Conservation (phyloP, 2,329 filamentous ascomycete species). For the Trichoderma atroviride region DNA sequence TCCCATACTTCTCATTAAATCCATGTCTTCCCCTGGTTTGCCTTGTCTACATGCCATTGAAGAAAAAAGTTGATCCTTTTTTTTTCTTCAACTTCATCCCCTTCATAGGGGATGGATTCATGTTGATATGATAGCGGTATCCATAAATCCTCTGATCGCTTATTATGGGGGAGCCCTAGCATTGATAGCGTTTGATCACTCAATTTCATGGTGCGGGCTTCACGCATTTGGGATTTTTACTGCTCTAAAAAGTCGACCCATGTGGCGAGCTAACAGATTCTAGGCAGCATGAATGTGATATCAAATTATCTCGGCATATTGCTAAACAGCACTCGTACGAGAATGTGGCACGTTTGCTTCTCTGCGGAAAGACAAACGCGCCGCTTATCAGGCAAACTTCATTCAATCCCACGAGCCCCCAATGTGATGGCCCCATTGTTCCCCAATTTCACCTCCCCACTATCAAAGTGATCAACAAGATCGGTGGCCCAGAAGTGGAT, state of each 20-base stretch:
- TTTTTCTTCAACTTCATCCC: not conserved
- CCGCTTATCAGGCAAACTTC: not conserved
- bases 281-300: not conserved
- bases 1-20: too few relatives aligned
- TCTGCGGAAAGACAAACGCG: not conserved
- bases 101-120: not conserved
- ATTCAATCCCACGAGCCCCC: not conserved
- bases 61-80: not conserved
- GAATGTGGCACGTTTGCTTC: not conserved
- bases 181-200: constrained; percentile 8
- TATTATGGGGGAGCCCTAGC: not conserved
- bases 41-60: not conserved
- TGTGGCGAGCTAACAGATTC: not conserved
- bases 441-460: constrained; percentile 20
- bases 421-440: not conserved
- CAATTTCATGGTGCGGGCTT: constrained; percentile 17
- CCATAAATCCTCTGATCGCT: not conserved
- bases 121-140: not conserved
- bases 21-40: too few relatives aligned
- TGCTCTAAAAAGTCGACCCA: not conserved
- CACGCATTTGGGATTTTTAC: not conserved
- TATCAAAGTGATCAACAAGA: constrained; percentile 24
- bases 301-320: not conserved
- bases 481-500: constrained; percentile 21
- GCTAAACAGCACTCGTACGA: constrained; percentile 5